These are phyloP conservation scores for Plenodomus biglobosus DNA, from an alignment of 2,329 filamentous ascomycete species.

Conservation along the genomic window DNA sequence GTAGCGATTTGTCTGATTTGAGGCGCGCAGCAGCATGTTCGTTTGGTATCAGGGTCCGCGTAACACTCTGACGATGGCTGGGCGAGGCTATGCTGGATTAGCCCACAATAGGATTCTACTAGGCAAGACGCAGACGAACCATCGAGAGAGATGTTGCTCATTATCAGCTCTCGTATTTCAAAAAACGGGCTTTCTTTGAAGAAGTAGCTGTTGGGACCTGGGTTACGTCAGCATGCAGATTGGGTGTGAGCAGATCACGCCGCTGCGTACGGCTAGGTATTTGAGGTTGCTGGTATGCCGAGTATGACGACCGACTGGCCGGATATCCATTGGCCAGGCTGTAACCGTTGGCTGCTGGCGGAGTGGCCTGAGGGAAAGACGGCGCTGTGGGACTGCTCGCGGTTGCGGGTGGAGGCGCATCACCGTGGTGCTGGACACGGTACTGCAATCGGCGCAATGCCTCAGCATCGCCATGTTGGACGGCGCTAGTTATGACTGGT, in stretches of 20 bases:
- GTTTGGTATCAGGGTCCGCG: slow-evolving; percentile 61
- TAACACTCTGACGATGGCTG: slow-evolving; percentile 59
- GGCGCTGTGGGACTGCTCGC: slow-evolving; percentile 22
- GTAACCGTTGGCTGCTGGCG: slow-evolving; percentile 26
- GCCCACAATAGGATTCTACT: neutral
- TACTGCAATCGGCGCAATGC: slow-evolving; percentile 44
- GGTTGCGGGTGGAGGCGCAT: slow-evolving; percentile 29
- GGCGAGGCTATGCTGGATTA: slow-evolving; percentile 55
- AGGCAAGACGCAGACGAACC: slow-evolving; percentile 53
- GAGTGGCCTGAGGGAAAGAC: slow-evolving; percentile 16
- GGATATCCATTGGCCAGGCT: slow-evolving; percentile 25
- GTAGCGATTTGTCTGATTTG: slow-evolving; percentile 61
- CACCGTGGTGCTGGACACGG: slow-evolving; percentile 47
- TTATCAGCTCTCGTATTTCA: slow-evolving; percentile 65
- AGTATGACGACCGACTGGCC: slow-evolving; percentile 8
- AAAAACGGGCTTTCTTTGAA: slow-evolving; percentile 89
- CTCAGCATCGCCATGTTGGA: slow-evolving; percentile 37
- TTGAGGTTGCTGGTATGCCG: slow-evolving; percentile 20
- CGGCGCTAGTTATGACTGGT: slow-evolving; percentile 45
- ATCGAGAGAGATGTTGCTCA: slow-evolving; percentile 68
- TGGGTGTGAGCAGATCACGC: neutral
- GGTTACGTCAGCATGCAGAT: slow-evolving; percentile 11
- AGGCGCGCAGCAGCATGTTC: slow-evolving; percentile 59
- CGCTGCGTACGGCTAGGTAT: slow-evolving; percentile 20
- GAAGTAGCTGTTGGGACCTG: slow-evolving; percentile 40